phyloP scores from a whole-genome alignment of 176 grass and related monocot genomes.

The Oryza punctata region DNA sequence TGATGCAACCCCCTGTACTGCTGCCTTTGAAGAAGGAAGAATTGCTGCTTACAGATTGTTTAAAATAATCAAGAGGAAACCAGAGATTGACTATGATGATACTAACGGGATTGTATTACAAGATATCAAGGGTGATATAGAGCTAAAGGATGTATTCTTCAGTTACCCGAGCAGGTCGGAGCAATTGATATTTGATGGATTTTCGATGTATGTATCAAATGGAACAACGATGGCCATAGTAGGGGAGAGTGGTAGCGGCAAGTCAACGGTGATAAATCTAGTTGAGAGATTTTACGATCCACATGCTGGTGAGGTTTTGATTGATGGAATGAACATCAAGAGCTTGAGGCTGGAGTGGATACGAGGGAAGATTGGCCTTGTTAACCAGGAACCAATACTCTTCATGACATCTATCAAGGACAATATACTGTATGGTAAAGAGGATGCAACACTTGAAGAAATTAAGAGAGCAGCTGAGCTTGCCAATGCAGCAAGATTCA shows the following conservation, averaged over 20 bases:
- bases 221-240: constrained; percentile 78
- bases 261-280: constrained; percentile 77
- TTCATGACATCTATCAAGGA: constrained; percentile 58
- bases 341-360: constrained; percentile 63
- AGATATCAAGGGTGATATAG: constrained; percentile 51
- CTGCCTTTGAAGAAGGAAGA: constrained; percentile 48
- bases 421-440: constrained; percentile 55
- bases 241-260: constrained; percentile 88
- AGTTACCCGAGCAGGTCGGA: constrained; percentile 62
- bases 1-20: constrained; percentile 49
- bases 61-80: constrained; percentile 52
- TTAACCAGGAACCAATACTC: constrained; percentile 62
- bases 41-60: constrained; percentile 52
- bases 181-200: constrained; percentile 57
- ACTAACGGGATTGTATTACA: constrained; percentile 36
- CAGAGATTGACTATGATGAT: constrained; percentile 48
- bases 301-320: constrained; percentile 64
- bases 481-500: constrained; percentile 53
- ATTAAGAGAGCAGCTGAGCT: constrained; percentile 50
- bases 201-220: constrained; percentile 57
- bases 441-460: constrained; percentile 55
- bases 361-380: constrained; percentile 54
- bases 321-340: constrained; percentile 77
- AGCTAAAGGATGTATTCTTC: constrained; percentile 59
- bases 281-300: constrained; percentile 86